Percentiles rank a stretch among this genome's conserved stretches.
Conservation (phyloP, 805 yeast species). For the Wickerhamiella vanderwaltii region DNA sequence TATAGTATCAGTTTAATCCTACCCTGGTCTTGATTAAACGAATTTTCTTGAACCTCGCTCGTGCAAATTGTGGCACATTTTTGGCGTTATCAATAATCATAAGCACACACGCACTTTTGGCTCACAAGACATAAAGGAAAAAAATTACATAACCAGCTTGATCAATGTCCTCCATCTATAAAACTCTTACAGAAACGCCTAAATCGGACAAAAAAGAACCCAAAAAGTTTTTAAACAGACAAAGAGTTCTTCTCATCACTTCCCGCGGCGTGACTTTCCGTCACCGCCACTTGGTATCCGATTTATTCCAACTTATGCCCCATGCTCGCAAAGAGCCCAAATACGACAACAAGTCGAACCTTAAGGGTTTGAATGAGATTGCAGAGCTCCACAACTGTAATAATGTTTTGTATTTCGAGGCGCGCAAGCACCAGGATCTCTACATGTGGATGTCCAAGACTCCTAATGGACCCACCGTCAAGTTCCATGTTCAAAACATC, state of each 20-base stretch:
- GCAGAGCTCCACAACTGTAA: slow-evolving; percentile 97
- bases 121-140: no score
- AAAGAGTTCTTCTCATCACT: slow-evolving; percentile 76
- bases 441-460: slow-evolving; percentile 93
- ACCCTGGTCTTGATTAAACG: no score
- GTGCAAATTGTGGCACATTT: no score
- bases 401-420: slow-evolving; percentile 85
- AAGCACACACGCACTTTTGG: no score
- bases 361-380: slow-evolving; percentile 80
- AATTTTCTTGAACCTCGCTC: no score
- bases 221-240: slow-evolving; percentile 61
- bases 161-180: slow-evolving; percentile 59
- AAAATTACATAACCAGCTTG: slow-evolving; percentile 9
- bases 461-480: slow-evolving; percentile 94
- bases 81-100: no score
- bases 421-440: slow-evolving; percentile 90
- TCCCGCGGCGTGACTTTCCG: slow-evolving; percentile 90
- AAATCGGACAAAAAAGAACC: slow-evolving; percentile 28
- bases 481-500: slow-evolving; percentile 85
- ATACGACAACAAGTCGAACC: slow-evolving; percentile 81
- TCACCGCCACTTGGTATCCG: slow-evolving; percentile 87
- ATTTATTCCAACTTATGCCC: slow-evolving; percentile 67
- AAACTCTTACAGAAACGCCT: slow-evolving; percentile 42
- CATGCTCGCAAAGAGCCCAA: slow-evolving; percentile 96
- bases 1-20: no score